Percentiles rank a stretch among this genome's conserved stretches.
Conservation (phyloP, 2,329 filamentous ascomycete species). For the Aspergillus clavatus region DNA sequence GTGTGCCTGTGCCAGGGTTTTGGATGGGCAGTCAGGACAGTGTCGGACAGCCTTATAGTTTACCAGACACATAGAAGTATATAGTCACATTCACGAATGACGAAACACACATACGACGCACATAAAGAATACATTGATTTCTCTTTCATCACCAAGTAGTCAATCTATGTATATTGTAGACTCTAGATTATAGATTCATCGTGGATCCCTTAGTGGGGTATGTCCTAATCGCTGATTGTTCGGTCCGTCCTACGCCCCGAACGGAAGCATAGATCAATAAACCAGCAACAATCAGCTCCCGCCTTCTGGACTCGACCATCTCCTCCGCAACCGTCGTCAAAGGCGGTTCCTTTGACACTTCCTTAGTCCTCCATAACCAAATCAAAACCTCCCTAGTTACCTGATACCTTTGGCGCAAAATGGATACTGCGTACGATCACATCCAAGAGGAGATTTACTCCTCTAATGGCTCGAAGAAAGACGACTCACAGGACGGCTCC, state of each 20-base stretch:
- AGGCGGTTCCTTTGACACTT: neutral
- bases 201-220: neutral
- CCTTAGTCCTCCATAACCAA: too few relatives aligned
- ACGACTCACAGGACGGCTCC: constrained; percentile 44
- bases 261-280: neutral
- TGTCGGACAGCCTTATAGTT: constrained; percentile 34
- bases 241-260: neutral
- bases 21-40: constrained; percentile 38
- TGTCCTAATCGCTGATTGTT: neutral
- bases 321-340: neutral
- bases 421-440: constrained; percentile 98
- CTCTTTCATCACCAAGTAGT: too few relatives aligned
- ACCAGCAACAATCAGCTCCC: neutral
- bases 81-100: constrained; percentile 1
- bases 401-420: constrained; percentile 34
- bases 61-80: constrained; percentile 18
- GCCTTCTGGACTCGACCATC: neutral
- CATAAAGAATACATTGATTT: neutral
- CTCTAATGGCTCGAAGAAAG: constrained; percentile 48
- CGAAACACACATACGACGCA: neutral
- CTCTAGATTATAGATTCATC: too few relatives aligned
- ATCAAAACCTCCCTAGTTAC: neutral
- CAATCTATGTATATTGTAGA: neutral
- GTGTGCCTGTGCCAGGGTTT: constrained; percentile 36
- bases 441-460: constrained; percentile 75